Conservation (phyloP, 495 filamentous ascomycete genomes). For the Bombardia bombarda region DNA sequence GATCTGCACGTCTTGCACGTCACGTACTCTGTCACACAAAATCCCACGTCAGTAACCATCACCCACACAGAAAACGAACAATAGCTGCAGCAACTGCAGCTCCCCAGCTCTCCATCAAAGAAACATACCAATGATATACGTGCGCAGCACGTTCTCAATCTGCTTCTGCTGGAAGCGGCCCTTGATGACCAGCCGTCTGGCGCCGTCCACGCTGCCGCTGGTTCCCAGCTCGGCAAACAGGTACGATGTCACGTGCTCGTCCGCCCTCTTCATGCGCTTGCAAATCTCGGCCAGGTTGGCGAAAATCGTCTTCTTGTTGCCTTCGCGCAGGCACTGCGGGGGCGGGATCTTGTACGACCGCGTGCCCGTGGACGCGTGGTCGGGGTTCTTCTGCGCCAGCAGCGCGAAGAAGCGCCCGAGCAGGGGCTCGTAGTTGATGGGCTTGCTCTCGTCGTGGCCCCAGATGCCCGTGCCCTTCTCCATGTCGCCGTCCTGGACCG, state of each 20-base stretch:
- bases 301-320: slow-evolving; percentile 99
- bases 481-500: slow-evolving; percentile 58
- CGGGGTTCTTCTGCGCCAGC: slow-evolving; percentile 87
- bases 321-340: slow-evolving; percentile 98
- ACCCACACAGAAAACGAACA: too few relatives aligned
- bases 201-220: slow-evolving; percentile 87
- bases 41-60: neutral
- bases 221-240: slow-evolving; percentile 97
- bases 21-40: slow-evolving; percentile 92
- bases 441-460: slow-evolving; percentile 65
- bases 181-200: slow-evolving; percentile 91
- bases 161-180: slow-evolving; percentile 98
- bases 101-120: too few relatives aligned
- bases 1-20: slow-evolving; percentile 96
- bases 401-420: slow-evolving; percentile 87
- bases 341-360: slow-evolving; percentile 98
- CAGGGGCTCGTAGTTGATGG: slow-evolving; percentile 77
- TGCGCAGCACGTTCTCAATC: slow-evolving; percentile 87
- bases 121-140: slow-evolving; percentile 72
- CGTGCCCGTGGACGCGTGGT: slow-evolving; percentile 76
- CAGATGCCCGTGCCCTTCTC: slow-evolving; percentile 91
- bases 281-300: slow-evolving; percentile 68
- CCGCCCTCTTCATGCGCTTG: slow-evolving; percentile 87
- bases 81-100: too few relatives aligned
- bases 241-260: slow-evolving; percentile 95